Evolutionary conservation across 2,329 filamentous ascomycete species (phyloP), one percentile per base, ranked within the genome.

Genomic region (Eutypella sp.): DNA sequence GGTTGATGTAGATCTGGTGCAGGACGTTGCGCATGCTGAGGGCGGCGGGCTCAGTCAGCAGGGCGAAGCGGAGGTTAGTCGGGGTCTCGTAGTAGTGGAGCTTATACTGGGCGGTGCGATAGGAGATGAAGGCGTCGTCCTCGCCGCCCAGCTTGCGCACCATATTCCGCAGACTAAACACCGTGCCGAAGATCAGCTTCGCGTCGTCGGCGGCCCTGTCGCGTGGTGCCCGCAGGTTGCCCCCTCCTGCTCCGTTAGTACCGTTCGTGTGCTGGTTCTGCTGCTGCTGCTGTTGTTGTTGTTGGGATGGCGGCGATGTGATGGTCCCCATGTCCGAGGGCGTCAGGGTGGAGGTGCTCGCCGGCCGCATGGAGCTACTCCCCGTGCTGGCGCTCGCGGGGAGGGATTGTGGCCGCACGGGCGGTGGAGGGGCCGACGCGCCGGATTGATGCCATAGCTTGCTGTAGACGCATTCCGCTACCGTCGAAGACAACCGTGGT

Each of bases 51-150:
- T 97, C 93, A 20, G 93, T 97, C 62, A 97, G 76, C 84, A 99
- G 89, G 63, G 96, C 90, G 63, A 97, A 95, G 63, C 96, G 95
- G 68, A 95, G 84, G 66, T 89, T 95, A 43, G 90, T 93, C 1
- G 91, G 90, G 11, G 93, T 97, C 75, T 99, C 93, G 76, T 96
- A 99, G 74, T 95, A 99, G 72, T 99, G 93, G 58, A 99, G 80
- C 72, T 96, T 96, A 77, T 99, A 99, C 69, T 96, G 87, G 56
- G 79, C 87, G 44, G 93, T 99, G 57, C 89, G 87, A 71, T 88
- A 99, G 57, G 85, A 89, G 57, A 99, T 86, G 68, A 99, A 99
- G 64, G 87, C 89, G 72, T 96, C 92, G 66, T 96, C 90, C 45
- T 89, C 83, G 54, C 92, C 92, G 61, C 92, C 92, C 40, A 99